A percentile compares a stretch with the other conserved stretches of the same genome.
Evolutionary conservation across 140 eudicot genomes (phyloP).

Genomic region (Stevia rebaudiana): DNA sequence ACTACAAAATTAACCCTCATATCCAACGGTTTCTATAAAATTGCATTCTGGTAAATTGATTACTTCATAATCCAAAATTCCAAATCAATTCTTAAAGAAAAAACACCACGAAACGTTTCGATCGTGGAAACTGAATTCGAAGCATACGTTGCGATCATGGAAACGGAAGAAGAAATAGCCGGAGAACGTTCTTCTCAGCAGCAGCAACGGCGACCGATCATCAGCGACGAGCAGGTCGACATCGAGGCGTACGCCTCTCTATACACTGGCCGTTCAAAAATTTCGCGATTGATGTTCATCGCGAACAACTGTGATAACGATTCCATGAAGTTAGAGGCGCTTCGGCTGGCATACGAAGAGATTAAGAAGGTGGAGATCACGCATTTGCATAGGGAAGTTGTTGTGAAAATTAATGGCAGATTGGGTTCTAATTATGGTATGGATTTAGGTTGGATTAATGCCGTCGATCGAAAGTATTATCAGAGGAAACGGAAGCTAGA

Average conservation of each 20-base stretch:
- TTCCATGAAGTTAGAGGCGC: conserved; percentile 69
- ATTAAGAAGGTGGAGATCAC: conserved; percentile 79
- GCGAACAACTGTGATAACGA: conserved; percentile 44
- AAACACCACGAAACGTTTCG: conserved; percentile 22
- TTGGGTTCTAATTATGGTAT: conserved; percentile 52
- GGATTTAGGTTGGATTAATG: conserved; percentile 58
- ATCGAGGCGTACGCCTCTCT: conserved; percentile 83
- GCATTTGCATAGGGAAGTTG: conserved; percentile 69
- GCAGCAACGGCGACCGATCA: conserved; percentile 57
- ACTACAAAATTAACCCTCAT: too few species aligned
- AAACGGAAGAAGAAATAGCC: conserved; percentile 44
- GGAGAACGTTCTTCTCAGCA: conserved; percentile 23
- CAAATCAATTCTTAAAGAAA: conserved; percentile 14
- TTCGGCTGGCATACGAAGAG: conserved; percentile 85
- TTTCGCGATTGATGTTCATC: conserved; percentile 56
- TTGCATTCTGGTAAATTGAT: too few species aligned
- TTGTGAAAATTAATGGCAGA: conserved; percentile 63
- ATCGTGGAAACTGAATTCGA: too few species aligned
- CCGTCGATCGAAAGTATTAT: conserved; percentile 76
- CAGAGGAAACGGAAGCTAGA: conserved; percentile 84
- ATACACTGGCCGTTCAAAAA: conserved; percentile 76
- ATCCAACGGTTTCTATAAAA: too few species aligned
- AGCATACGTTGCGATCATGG: conserved; percentile 39
- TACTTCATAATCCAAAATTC: too few species aligned
- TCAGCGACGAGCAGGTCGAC: conserved; percentile 76